phyloP scores from a whole-genome alignment of 108 stramenopile genomes.

The Nitzschia palea region DNA sequence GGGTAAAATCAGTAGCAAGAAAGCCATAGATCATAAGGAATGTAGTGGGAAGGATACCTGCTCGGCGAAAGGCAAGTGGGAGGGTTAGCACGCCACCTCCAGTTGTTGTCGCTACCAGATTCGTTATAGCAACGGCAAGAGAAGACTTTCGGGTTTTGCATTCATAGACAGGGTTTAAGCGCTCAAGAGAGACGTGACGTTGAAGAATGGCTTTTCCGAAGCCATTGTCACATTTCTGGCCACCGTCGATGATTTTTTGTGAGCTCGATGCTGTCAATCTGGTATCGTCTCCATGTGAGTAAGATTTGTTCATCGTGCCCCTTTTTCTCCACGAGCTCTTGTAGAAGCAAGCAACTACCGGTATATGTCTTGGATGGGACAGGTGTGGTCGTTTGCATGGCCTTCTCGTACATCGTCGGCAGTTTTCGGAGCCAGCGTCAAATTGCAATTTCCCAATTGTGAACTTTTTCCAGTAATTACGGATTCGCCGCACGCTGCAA shows the following conservation, averaged over 20 bases:
- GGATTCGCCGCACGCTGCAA: too few species aligned
- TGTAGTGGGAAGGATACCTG: constrained; percentile 64
- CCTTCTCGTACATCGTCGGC: too few species aligned
- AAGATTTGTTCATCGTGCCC: too few species aligned
- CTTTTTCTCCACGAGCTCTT: too few species aligned
- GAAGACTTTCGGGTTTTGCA: constrained; percentile 46
- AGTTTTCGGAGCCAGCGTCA: too few species aligned
- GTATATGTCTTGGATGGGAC: not conserved
- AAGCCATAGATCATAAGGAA: constrained; percentile 55
- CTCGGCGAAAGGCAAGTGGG: constrained; percentile 74
- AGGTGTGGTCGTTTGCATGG: not conserved
- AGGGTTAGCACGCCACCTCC: constrained; percentile 82
- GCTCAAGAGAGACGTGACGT: constrained; percentile 21
- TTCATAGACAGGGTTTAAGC: constrained; percentile 25
- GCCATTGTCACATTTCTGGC: too few species aligned
- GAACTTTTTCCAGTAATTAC: too few species aligned
- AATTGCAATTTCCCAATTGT: too few species aligned
- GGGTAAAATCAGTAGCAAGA: constrained; percentile 47
- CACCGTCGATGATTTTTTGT: too few species aligned
- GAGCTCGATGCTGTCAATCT: too few species aligned
- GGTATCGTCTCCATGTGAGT: too few species aligned
- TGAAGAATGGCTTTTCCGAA: constrained; percentile 5
- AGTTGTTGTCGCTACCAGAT: constrained; percentile 78
- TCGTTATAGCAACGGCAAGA: constrained; percentile 54
- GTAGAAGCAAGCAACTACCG: too few species aligned